Percentiles rank a stretch among this genome's conserved stretches.
Conservation (phyloP, 805 yeast species). For the Wickerhamiella siamensis region DNA sequence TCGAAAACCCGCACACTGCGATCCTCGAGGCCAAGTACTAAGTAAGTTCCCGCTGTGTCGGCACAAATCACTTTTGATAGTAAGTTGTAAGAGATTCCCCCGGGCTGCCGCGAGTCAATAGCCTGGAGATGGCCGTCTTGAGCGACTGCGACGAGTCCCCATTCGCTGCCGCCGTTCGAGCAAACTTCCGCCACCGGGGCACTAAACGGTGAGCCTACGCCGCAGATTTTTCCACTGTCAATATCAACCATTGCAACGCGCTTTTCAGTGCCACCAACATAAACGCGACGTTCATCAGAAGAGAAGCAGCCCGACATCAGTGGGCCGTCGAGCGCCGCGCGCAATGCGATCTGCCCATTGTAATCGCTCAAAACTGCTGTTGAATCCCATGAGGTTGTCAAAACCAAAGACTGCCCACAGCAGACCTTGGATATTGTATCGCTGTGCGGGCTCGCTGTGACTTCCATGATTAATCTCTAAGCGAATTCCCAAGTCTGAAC, state of each 20-base stretch:
- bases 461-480: neutral
- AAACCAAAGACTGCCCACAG: neutral
- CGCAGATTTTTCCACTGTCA: constrained; percentile 1
- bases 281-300: neutral
- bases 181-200: neutral
- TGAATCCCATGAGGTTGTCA: constrained; percentile 6
- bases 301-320: constrained; percentile 5
- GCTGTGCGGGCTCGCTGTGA: neutral
- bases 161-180: neutral
- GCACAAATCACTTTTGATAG: neutral
- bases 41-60: neutral
- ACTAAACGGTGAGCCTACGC: constrained; percentile 2
- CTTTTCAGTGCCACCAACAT: constrained; percentile 7
- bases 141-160: neutral
- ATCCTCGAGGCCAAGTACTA: neutral
- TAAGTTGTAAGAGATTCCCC: neutral
- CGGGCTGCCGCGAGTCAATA: neutral
- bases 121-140: neutral
- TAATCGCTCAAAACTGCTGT: constrained; percentile 1
- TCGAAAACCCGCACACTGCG: neutral
- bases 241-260: constrained; percentile 5
- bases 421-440: constrained; percentile 1
- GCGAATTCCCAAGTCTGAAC: neutral
- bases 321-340: constrained; percentile 5
- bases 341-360: neutral